phyloP scores from a whole-genome alignment of 495 filamentous ascomycete genomes.

The Aspergillus campestris region DNA sequence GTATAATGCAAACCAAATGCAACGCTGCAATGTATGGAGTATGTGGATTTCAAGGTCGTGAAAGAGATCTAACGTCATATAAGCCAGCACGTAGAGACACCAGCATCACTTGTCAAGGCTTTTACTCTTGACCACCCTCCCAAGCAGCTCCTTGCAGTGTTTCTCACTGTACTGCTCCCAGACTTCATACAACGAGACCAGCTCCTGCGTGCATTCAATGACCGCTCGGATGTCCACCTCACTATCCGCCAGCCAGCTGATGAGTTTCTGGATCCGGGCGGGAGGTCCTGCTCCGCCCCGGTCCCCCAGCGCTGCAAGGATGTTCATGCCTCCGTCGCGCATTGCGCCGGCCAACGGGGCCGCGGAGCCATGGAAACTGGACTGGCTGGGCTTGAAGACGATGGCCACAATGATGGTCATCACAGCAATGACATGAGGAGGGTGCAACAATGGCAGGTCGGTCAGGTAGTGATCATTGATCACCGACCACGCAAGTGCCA shows the following conservation, averaged over 20 bases:
- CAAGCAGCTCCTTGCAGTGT: conserved; percentile 65
- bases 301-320: conserved; percentile 32
- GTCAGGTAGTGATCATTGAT: conserved; percentile 97
- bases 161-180: conserved; percentile 90
- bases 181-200: conserved; percentile 89
- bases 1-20: too few relatives aligned
- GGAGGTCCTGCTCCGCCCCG: conserved; percentile 27
- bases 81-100: neutral
- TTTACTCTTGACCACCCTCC: conserved; percentile 73
- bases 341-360: conserved; percentile 32
- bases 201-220: conserved; percentile 89
- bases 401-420: conserved; percentile 84
- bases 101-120: conserved; percentile 61
- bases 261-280: conserved; percentile 61
- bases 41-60: too few relatives aligned
- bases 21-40: too few relatives aligned
- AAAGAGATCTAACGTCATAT: conserved; percentile 1
- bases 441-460: conserved; percentile 77
- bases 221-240: conserved; percentile 86
- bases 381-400: conserved; percentile 56
- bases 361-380: conserved; percentile 32
- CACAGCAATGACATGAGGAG: conserved; percentile 84
- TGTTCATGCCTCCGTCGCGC: conserved; percentile 33
- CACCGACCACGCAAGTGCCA: conserved; percentile 68
- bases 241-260: conserved; percentile 85